These are phyloP conservation scores for Phytophthora vignae DNA, from an alignment of 352 stramenopile species.

Conservation along the genomic window DNA sequence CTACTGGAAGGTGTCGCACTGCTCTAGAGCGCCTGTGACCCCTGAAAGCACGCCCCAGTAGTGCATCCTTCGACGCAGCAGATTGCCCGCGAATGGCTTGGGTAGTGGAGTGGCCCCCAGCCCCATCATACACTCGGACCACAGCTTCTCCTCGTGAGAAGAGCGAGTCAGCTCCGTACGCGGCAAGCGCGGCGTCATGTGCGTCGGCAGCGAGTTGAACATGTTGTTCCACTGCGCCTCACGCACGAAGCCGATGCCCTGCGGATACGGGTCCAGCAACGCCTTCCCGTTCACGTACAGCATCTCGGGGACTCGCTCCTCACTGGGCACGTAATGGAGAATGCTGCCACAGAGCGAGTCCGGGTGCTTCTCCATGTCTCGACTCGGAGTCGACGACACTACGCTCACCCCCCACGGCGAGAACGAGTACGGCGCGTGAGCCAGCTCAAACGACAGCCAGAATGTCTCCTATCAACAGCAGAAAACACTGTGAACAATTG, in stretches of 20 bases:
- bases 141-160: conserved; percentile 22
- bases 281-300: conserved; percentile 36
- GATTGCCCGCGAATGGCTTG: conserved; percentile 16
- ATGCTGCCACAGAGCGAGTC: conserved; percentile 36
- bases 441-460: conserved; percentile 32
- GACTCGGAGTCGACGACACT: conserved; percentile 28
- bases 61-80: conserved; percentile 27
- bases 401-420: conserved; percentile 33
- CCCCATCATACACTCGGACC: conserved; percentile 29
- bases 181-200: conserved; percentile 33
- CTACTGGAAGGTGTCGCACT: not conserved
- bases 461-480: conserved; percentile 23
- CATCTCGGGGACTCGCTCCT: conserved; percentile 23
- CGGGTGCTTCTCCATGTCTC: conserved; percentile 29
- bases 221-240: conserved; percentile 33
- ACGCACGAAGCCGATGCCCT: conserved; percentile 23
- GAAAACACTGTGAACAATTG: not conserved
- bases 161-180: conserved; percentile 14
- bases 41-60: conserved; percentile 25
- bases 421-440: conserved; percentile 27
- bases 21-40: conserved; percentile 11
- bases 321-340: conserved; percentile 29
- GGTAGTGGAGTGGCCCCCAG: conserved; percentile 23
- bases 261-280: conserved; percentile 27
- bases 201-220: conserved; percentile 27